Evolutionary conservation across 75 land plant species (phyloP), one percentile per base, ranked within the genome.

Genomic region (Pinus albicaulis): DNA sequence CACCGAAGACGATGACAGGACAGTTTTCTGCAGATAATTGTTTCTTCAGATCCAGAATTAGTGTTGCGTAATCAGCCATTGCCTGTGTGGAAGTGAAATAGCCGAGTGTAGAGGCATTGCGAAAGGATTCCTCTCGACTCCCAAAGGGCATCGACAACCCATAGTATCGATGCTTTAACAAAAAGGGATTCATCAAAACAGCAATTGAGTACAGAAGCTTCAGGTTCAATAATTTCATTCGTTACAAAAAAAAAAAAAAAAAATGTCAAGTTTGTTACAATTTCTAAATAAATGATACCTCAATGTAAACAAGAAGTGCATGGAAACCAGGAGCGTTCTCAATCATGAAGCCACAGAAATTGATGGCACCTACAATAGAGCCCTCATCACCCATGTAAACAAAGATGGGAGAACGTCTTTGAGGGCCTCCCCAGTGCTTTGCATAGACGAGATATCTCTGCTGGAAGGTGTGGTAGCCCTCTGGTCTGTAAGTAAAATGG

Each of bases 401-500:
- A 53, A 91, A 89, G 41, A 91, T 91, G 66, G 93, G 91, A 0
- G 77, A 85, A 25, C 69, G 73, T 24, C 78, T 17, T 24, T 77
- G 66, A 17, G 74, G 58, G 20, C 91, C 91, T 13, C 81, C 82
- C 93, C 93, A 91, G 68, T 79, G 74, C 60, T 80, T 78, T 36
- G 31, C 64, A 55, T 75, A 75, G 57, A 86, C 62, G 55, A 86
- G 76, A 69, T 86, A 91, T 41, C 91, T 74, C 74, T 91, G 93
- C 41, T 76, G 85, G 41, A 91, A 91, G 2, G 81, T 81, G 36
- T 44, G 6, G 24, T 81, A 81, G 44, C 81, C 72, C 17, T 72
- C 71, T 11, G 85, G 85, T 19, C 59, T 78, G 63, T 80, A 88
- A 76, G 78, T 89, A 80, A 91, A 91, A 57, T 91, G 93, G 66